Conservation (phyloP, 2,329 filamentous ascomycete genomes). For the Sclerotinia spermophila region DNA sequence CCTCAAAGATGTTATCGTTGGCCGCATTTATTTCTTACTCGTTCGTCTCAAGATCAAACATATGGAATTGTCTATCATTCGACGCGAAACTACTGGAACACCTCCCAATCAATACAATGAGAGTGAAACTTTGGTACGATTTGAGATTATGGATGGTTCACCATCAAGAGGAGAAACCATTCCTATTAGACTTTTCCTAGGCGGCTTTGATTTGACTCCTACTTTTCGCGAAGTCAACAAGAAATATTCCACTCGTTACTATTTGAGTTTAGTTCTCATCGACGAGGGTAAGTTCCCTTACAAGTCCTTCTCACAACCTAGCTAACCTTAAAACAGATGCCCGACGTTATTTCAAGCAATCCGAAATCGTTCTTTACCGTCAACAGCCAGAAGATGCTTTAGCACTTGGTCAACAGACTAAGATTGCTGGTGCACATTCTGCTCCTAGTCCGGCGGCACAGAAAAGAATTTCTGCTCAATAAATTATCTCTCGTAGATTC, state of each 20-base stretch:
- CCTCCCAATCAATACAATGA: constrained; percentile 99
- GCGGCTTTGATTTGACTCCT: constrained; percentile 94
- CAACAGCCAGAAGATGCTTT: constrained; percentile 61
- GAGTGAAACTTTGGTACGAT: constrained; percentile 94
- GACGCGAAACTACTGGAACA: constrained; percentile 91
- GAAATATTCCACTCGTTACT: constrained; percentile 98
- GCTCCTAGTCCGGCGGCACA: constrained; percentile 27
- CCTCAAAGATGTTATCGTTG: constrained; percentile 97
- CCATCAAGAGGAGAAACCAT: constrained; percentile 91
- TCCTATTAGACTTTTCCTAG: constrained; percentile 92
- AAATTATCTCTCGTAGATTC: neutral
- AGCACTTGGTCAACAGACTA: constrained; percentile 36
- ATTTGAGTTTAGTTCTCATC: constrained; percentile 91
- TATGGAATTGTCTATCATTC: constrained; percentile 98
- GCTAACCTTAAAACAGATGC: constrained; percentile 58
- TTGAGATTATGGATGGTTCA: constrained; percentile 99
- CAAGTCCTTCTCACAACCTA: constrained; percentile 12
- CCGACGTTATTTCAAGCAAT: constrained; percentile 97
- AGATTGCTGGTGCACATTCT: constrained; percentile 37
- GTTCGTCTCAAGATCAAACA: constrained; percentile 99
- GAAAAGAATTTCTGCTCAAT: constrained; percentile 11
- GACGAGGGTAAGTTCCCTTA: constrained; percentile 66
- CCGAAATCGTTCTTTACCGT: constrained; percentile 93
- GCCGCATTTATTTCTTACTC: constrained; percentile 95
- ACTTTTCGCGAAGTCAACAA: constrained; percentile 99